Evolutionary conservation across 2,329 filamentous ascomycete species (phyloP), one percentile per base, ranked within the genome.

Genomic region (Cordyceps farinosa): DNA sequence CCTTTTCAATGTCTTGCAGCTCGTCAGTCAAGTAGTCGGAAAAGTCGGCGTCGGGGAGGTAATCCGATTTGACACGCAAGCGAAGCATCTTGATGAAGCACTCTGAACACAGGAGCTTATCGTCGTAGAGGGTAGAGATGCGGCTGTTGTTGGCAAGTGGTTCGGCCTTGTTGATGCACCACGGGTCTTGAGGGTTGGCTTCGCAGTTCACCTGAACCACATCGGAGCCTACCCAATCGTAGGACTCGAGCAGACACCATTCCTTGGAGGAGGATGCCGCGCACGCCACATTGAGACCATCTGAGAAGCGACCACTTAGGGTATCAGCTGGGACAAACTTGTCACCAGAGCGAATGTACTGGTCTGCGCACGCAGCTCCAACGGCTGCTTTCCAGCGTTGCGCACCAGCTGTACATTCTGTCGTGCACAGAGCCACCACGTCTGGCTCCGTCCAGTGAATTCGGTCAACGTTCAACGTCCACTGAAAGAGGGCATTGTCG

Each of bases 181-280:
- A 64, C 32, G 64, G 64, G n/a, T 64, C 64, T 5, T 47, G 10
- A 3, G 64, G 64, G 13, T 62, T 64, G 15, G 64, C 64, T 13
- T 44, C 51, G 54, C 64, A 65, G 53, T 65, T 45, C 6, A 59
- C 30, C 42, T 62, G 52, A 3, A 65, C 62, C 11, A 65, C 42
- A 42, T 64, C 64, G 9, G 57, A 62, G 22, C 64, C 64, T 9
- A 61, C 56, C 64, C 64, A 66, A 22, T 66, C 56, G n/a, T 66
- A 56, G 10, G 47, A 50, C 57, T 47, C 51, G 15, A 40, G 38
- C 38, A 40, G 38, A 15, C 38, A 40, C 38, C 38, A 40, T 40
- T 10, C 38, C 38, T 40, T 40, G 38, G 38, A 3, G 11, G 38
- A 40, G 5, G 38, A 40, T 15, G 13, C 11, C 38, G 38, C 38